Evolutionary conservation across 805 yeast species (phyloP).

Genomic region (Kuraishia borneana): DNA sequence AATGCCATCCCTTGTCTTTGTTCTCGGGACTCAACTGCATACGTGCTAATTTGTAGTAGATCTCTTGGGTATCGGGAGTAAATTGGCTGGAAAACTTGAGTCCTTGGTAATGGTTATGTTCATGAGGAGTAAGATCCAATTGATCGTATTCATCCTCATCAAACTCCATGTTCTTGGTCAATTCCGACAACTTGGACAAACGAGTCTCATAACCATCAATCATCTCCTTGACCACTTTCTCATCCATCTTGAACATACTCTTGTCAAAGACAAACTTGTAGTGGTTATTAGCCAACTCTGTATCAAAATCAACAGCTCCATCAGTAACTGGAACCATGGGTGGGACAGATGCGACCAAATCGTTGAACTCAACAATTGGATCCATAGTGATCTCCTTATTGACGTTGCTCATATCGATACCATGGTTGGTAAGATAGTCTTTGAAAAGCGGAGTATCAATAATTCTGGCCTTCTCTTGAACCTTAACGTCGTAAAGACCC

Average conservation of each 20-base stretch:
- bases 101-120: conserved; percentile 19
- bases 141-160: not conserved
- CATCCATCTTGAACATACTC: not conserved
- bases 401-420: conserved; percentile 7
- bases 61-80: conserved; percentile 15
- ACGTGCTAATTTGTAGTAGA: conserved; percentile 24
- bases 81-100: conserved; percentile 18
- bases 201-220: conserved; percentile 14
- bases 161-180: conserved; percentile 4
- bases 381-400: conserved; percentile 10
- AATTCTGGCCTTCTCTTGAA: conserved; percentile 11
- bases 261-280: conserved; percentile 2
- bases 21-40: conserved; percentile 1
- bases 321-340: not conserved
- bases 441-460: conserved; percentile 23
- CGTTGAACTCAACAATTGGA: conserved; percentile 20
- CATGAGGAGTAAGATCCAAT: conserved; percentile 7
- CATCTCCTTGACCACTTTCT: conserved; percentile 4
- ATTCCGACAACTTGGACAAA: conserved; percentile 2
- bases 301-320: conserved; percentile 1
- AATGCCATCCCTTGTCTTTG: conserved; percentile 24
- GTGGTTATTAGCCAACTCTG: not conserved
- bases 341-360: conserved; percentile 3
- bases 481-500: conserved; percentile 22
- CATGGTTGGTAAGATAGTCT: conserved; percentile 13